phyloP scores from a whole-genome alignment of 1,139 yeast genomes.

The Magnusiomyces clavatus region DNA sequence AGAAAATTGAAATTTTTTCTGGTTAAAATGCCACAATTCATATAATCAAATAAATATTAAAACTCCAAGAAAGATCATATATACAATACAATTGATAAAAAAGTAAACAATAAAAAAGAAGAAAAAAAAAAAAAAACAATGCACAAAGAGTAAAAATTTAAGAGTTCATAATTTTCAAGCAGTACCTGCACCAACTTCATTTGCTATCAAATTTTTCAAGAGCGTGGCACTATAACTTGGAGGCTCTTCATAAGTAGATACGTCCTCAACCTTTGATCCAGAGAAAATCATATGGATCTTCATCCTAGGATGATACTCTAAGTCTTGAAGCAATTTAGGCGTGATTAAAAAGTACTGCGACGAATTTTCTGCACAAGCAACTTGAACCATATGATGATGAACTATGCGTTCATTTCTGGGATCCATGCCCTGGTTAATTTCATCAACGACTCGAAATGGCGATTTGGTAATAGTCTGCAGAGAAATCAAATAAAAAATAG shows the following conservation, averaged over 20 bases:
- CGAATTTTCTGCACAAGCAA: conserved; percentile 57
- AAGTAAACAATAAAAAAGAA: neutral
- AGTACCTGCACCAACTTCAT: neutral
- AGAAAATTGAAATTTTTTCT: too few species aligned
- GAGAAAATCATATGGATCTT: conserved; percentile 84
- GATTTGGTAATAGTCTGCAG: conserved; percentile 85
- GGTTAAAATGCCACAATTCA: too few species aligned
- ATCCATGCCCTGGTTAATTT: conserved; percentile 99
- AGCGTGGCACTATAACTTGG: neutral
- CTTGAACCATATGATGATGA: conserved; percentile 77
- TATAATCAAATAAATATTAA: too few species aligned
- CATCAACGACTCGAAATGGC: conserved; percentile 94
- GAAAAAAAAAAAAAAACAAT: neutral
- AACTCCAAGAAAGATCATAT: too few species aligned
- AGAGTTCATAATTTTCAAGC: neutral
- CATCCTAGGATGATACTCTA: conserved; percentile 77
- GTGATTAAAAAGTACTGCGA: conserved; percentile 86
- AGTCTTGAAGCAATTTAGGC: conserved; percentile 76
- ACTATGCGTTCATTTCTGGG: conserved; percentile 84
- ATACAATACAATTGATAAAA: neutral
- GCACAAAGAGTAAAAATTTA: neutral
- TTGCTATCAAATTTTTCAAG: neutral
- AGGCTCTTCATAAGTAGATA: conserved; percentile 5
- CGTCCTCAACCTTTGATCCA: conserved; percentile 32
- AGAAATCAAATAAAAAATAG: conserved; percentile 84